Evolutionary conservation across 148 eudicot genomes (phyloP).

Genomic region (Fagopyrum homotropicum): DNA sequence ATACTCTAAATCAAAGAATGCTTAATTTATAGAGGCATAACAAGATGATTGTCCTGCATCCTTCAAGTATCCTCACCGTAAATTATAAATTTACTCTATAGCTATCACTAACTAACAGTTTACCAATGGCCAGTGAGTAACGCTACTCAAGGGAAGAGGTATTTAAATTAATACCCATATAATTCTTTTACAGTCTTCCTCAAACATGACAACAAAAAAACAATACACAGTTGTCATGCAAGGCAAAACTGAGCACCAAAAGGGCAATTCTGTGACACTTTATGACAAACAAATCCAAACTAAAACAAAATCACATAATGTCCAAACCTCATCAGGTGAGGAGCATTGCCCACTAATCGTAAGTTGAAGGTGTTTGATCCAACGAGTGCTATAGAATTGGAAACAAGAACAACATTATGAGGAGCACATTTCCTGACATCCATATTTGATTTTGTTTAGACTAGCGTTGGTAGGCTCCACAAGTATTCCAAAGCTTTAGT

Average conservation of each 20-base stretch:
- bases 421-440: neutral
- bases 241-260: neutral
- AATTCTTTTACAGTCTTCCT: neutral
- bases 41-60: neutral
- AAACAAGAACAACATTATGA: neutral
- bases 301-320: neutral
- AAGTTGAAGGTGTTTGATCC: neutral
- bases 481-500: neutral
- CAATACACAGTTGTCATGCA: neutral
- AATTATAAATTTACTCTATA: neutral
- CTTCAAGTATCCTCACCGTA: neutral
- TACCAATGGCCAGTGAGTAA: neutral
- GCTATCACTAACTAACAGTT: neutral
- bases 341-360: neutral
- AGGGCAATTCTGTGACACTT: neutral
- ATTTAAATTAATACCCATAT: neutral
- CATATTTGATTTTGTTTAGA: neutral
- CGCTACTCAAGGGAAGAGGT: neutral
- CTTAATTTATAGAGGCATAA: neutral
- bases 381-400: neutral
- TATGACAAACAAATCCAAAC: neutral
- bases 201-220: too few species aligned
- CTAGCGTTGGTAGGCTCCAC: neutral
- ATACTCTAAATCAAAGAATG: neutral
- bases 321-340: neutral